Evolutionary conservation across 2,329 filamentous ascomycete species (phyloP), one percentile per base, ranked within the genome.

Genomic region (Calonectria naviculata): DNA sequence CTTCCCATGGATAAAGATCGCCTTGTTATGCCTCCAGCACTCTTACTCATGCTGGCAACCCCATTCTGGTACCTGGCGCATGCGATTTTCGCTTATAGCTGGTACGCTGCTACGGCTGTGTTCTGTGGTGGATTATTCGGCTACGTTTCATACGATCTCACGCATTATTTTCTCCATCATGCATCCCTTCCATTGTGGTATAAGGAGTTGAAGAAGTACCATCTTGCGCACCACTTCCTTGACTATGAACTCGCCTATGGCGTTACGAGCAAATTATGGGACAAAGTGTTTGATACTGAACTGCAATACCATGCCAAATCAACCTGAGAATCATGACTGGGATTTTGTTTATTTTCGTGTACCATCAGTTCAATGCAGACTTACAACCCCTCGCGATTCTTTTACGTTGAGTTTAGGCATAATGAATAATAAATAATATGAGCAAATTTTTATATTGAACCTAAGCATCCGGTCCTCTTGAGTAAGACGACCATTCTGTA

Each of bases 1-100:
- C 90, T 99, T 5, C 97, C 97, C n/a, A 98, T 99, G 97, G 97
- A 99, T 86, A 96, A 93, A 80, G 96, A 98, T 79, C 93, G 97
- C 71, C 92, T 99, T 12, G 97, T 99, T 75, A 98, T 99, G 97
- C 97, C 97, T 1, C 97, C 97, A 0, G 90, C 94, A 0, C 88
- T 99, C 4, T 98, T 99, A 81, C 73, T 96, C 29, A 89, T 90
- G 15, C 91, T 99, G 21, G 96, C 96, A 7, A 89, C 90, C 0
- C 97, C 97, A 0, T 98, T 98, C 87, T 99, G 94, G 93, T 94
- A 94, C 83, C 87, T 99, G 61, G 94, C 97, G 0, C 96, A 98
- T 77, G 77, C 88, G 2, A 80, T 98, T 65, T 95, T 99, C 83
- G 93, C 86, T 82, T 95, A 92, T 85, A 90, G 96, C 83, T 98